Percentiles rank a stretch among this genome's conserved stretches.
Conservation (phyloP, 257 asterid genomes). For the Primulina huaijiensis region DNA sequence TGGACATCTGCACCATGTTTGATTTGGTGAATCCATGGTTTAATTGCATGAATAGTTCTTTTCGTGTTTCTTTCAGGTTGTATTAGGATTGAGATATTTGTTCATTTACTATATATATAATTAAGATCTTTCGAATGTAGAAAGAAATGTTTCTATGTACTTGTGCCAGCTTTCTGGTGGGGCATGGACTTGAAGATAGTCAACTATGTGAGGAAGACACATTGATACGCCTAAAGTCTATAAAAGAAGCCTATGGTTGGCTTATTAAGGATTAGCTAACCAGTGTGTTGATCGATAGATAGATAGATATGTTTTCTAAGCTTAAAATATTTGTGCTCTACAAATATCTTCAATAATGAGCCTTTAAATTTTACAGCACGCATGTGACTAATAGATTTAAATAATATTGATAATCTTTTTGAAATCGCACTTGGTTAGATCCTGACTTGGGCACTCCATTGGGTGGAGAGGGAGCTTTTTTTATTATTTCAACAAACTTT, state of each 20-base stretch:
- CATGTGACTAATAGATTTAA: neutral
- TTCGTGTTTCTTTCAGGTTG: neutral
- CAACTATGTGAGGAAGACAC: neutral
- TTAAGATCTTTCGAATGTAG: too few relatives aligned
- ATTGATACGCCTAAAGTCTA: neutral
- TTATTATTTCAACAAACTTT: too few relatives aligned
- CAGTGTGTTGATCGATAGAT: too few relatives aligned
- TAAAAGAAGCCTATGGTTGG: neutral
- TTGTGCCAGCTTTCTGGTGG: neutral
- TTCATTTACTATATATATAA: too few relatives aligned
- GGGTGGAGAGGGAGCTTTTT: neutral
- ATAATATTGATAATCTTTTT: too few relatives aligned
- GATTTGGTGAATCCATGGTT: neutral
- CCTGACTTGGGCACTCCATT: neutral
- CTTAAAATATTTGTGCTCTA: neutral
- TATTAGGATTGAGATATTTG: too few relatives aligned
- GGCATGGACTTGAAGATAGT: neutral
- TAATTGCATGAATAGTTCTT: neutral
- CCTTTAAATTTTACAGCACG: neutral
- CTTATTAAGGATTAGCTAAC: too few relatives aligned
- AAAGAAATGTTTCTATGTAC: neutral
- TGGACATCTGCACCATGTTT: neutral
- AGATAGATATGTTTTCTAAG: neutral
- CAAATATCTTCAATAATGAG: too few relatives aligned
- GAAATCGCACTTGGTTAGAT: neutral